Evolutionary conservation across 1,284 basidiomycete species (phyloP).

Genomic region (Irpex sp.): DNA sequence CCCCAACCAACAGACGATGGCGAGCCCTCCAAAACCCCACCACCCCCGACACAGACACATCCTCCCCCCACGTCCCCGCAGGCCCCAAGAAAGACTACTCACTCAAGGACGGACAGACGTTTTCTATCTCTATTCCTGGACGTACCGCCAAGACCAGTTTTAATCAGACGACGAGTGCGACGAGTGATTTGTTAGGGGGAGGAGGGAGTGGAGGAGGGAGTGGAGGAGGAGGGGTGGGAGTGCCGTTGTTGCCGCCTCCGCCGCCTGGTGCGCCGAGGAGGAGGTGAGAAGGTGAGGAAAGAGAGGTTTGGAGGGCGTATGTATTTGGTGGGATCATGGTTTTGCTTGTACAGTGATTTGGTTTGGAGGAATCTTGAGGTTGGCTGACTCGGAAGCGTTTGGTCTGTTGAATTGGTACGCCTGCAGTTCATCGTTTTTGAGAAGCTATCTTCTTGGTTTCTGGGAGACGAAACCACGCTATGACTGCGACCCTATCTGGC

Average conservation of each 20-base stretch:
- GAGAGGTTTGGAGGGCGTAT: too few relatives aligned
- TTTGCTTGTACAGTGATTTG: too few relatives aligned
- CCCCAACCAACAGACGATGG: conserved; percentile 43
- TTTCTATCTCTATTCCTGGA: conserved; percentile 88
- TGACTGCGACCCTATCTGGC: too few relatives aligned
- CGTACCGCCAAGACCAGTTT: conserved; percentile 26
- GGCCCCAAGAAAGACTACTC: conserved; percentile 94
- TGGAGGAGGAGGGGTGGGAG: conserved; percentile 23
- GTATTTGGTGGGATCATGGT: too few relatives aligned
- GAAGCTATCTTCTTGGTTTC: not conserved
- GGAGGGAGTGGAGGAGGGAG: too few relatives aligned
- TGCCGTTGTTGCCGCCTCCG: conserved; percentile 69
- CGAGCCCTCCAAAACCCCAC: conserved; percentile 57
- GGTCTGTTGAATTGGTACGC: not conserved
- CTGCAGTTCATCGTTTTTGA: too few relatives aligned
- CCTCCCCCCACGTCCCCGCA: conserved; percentile 59
- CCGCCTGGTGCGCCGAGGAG: conserved; percentile 57
- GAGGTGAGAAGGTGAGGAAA: conserved; percentile 16
- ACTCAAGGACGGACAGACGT: conserved; percentile 95
- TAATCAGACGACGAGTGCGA: conserved; percentile 6
- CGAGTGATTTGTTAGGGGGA: conserved; percentile 20
- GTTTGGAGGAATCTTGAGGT: too few relatives aligned
- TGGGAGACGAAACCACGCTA: too few relatives aligned
- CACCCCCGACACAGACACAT: conserved; percentile 29
- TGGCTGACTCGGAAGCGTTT: too few relatives aligned